These are phyloP conservation scores for Pseudogymnoascus sp. DNA, from an alignment of 2,329 filamentous ascomycete species.

Conservation along the genomic window DNA sequence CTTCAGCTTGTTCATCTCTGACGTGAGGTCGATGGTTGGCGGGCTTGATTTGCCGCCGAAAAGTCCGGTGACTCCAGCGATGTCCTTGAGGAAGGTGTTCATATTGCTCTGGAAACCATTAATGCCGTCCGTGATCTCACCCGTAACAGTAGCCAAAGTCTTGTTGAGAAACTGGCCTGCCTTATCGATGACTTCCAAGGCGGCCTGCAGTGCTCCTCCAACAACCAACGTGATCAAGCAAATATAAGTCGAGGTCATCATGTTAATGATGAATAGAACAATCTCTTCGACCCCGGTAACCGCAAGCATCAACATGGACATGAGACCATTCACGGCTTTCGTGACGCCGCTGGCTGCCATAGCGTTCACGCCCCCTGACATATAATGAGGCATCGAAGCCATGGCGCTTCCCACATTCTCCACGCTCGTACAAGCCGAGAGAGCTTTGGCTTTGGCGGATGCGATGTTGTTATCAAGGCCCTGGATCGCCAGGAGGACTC, in stretches of 20 bases:
- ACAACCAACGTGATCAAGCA: conserved; percentile 82
- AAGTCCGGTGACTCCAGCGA: conserved; percentile 41
- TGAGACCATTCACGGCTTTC: conserved; percentile 69
- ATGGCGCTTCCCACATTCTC: conserved; percentile 90
- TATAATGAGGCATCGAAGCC: conserved; percentile 97
- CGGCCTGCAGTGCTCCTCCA: conserved; percentile 67
- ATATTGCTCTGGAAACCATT: conserved; percentile 48
- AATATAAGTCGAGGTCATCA: conserved; percentile 81
- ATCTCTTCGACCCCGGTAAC: conserved; percentile 79
- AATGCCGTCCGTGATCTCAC: conserved; percentile 40
- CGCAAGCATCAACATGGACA: conserved; percentile 67
- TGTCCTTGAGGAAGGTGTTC: conserved; percentile 45
- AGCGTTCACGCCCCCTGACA: conserved; percentile 80
- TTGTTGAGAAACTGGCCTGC: conserved; percentile 53
- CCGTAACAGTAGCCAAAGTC: conserved; percentile 36
- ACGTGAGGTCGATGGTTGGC: conserved; percentile 56
- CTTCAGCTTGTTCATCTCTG: conserved; percentile 57
- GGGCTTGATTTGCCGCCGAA: conserved; percentile 33
- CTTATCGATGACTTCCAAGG: conserved; percentile 51
- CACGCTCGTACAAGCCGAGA: conserved; percentile 83
- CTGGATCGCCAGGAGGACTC: conserved; percentile 67
- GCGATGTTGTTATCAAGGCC: conserved; percentile 65
- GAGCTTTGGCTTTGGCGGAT: conserved; percentile 69
- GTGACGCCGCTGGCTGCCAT: conserved; percentile 74
- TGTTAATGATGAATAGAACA: conserved; percentile 84